phyloP scores from a whole-genome alignment of 352 stramenopile genomes.

The Phytophthora crassamura region DNA sequence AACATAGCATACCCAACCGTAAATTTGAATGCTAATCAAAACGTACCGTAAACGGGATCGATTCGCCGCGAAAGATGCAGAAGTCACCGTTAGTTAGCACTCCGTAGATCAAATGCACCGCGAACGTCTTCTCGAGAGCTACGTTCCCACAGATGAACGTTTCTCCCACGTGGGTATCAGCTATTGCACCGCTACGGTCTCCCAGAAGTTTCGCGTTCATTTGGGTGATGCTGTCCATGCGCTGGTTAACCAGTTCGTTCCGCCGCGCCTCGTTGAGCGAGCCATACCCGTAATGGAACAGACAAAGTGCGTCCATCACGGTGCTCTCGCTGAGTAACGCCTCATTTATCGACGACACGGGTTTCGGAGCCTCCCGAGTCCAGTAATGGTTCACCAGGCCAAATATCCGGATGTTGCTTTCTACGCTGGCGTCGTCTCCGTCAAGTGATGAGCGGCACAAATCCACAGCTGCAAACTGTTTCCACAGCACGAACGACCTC shows the following conservation, averaged over 20 bases:
- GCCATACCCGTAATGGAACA: slow-evolving; percentile 76
- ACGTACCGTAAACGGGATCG: slow-evolving; percentile 74
- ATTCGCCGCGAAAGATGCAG: slow-evolving; percentile 74
- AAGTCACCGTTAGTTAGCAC: slow-evolving; percentile 78
- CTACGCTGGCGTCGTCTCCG: slow-evolving; percentile 8
- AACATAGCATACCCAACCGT: background rate
- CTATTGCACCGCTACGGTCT: slow-evolving; percentile 53
- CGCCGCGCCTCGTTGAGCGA: slow-evolving; percentile 63
- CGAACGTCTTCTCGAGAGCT: slow-evolving; percentile 65
- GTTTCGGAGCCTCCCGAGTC: slow-evolving; percentile 34
- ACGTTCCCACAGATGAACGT: slow-evolving; percentile 68
- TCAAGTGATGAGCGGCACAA: slow-evolving; percentile 29
- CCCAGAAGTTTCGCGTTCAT: slow-evolving; percentile 73
- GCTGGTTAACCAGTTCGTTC: slow-evolving; percentile 69
- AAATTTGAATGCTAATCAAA: background rate
- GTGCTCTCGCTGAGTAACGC: slow-evolving; percentile 70
- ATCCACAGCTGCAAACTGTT: slow-evolving; percentile 54
- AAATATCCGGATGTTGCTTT: slow-evolving; percentile 32
- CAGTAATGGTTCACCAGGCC: slow-evolving; percentile 51
- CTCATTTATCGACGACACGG: slow-evolving; percentile 50
- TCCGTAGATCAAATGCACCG: slow-evolving; percentile 68
- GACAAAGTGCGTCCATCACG: slow-evolving; percentile 69
- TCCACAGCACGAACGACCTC: slow-evolving; percentile 78
- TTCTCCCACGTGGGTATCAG: slow-evolving; percentile 75
- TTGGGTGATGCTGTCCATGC: slow-evolving; percentile 64